Evolutionary conservation across 2,329 filamentous ascomycete genomes (phyloP), one percentile per base, ranked within the genome.

Genomic region (Rhytidhysteron rufulum): DNA sequence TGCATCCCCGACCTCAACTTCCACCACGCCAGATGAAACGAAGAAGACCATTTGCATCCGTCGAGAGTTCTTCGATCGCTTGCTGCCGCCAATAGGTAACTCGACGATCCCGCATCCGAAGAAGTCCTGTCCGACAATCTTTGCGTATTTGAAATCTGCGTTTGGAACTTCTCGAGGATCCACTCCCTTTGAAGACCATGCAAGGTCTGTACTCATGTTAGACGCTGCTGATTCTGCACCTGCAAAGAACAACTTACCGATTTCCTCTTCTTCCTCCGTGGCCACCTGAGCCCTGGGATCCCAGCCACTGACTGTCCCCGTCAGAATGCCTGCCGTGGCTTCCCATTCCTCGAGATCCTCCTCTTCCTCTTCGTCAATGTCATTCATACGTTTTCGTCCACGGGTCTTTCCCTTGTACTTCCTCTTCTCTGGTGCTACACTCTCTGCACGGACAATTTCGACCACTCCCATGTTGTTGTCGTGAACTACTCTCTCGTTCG

Each of bases 11-110:
- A 95, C 79, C 20, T 81, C 85, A 16, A 95, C 90, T 49, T 82
- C 74, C 16, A 96, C 88, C 49, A 85, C 82, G 17, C 93, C 93
- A 32, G 79, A 78, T 53, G 88, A 84, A 21, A 98, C 85, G 54
- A 95, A 96, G 65, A 97, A 97, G 1, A 86, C 83, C 85, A 98
- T 93, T 60, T 96, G 89, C 88, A 96, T 97, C 70, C 86, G 90
- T 47, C 91, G 79, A 25, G 86, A 86, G 66, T 96, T 97, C 75
- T 97, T 97, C 35, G 84, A 80, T 52, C 83, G 81, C 73, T 98
- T 98, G 59, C 86, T 80, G 22, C 86, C 82, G 2, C 85, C 84
- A 0, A 88, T 83, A 5, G 88, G 87, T 37, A 98, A 71, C 55
- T 97, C 91, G 27, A 98, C 86, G 38, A 97, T 78, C 13, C 93